phyloP scores from a whole-genome alignment of 768 basidiomycete genomes.

The Lepiota brunneoincarnata region DNA sequence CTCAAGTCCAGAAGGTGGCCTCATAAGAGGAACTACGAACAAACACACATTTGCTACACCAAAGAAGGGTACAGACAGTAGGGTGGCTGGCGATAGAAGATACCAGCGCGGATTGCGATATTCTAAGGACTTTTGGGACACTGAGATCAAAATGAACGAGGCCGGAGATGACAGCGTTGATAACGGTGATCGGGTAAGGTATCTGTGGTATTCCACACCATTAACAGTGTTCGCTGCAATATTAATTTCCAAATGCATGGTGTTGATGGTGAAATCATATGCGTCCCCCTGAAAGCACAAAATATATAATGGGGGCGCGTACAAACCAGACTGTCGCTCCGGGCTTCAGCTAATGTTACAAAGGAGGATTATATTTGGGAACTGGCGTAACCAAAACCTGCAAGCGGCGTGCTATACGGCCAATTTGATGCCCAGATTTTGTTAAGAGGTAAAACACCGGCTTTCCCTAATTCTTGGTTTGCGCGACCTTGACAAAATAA shows the following conservation, averaged over 20 bases:
- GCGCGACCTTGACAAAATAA: conserved; percentile 31
- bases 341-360: background rate
- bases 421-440: conserved; percentile 53
- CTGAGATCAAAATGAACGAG: conserved; percentile 30
- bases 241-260: conserved; percentile 28
- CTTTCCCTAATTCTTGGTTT: conserved; percentile 55
- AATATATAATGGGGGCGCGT: conserved; percentile 27
- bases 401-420: conserved; percentile 54
- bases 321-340: conserved; percentile 32
- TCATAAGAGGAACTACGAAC: conserved; percentile 42
- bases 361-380: conserved; percentile 13
- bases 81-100: background rate
- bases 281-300: conserved; percentile 56
- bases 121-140: background rate
- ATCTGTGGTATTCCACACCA: conserved; percentile 11
- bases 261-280: conserved; percentile 53
- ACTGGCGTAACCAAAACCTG: conserved; percentile 47
- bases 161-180: conserved; percentile 47
- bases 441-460: conserved; percentile 54
- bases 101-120: background rate
- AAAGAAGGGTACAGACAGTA: conserved; percentile 31
- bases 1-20: conserved; percentile 38
- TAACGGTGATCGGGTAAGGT: conserved; percentile 41
- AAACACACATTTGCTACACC: conserved; percentile 52
- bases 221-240: background rate